Conservation (phyloP, 495 filamentous ascomycete species). For the Penicillium chermesinum region DNA sequence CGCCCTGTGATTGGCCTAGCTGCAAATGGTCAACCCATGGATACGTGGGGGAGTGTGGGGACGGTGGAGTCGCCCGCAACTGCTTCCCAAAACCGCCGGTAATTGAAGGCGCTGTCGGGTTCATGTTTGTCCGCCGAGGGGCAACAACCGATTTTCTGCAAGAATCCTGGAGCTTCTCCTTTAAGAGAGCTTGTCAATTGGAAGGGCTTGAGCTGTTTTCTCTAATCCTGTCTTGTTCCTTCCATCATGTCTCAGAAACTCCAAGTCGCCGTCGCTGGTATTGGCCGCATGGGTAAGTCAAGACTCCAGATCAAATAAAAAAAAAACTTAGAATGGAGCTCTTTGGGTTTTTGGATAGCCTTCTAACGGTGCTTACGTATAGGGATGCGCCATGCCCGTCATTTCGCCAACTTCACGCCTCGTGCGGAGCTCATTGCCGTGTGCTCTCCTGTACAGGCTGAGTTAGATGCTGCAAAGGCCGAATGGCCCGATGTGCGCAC, state of each 20-base stretch:
- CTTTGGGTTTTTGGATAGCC: neutral
- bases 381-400: conserved; percentile 40
- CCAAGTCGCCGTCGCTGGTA: conserved; percentile 42
- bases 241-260: conserved; percentile 35
- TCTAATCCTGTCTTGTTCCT: neutral
- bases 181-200: neutral
- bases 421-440: conserved; percentile 45
- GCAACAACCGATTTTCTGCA: neutral
- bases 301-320: neutral
- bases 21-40: too few relatives aligned
- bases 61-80: neutral
- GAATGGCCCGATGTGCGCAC: conserved; percentile 26
- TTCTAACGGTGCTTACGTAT: neutral
- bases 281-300: conserved; percentile 46
- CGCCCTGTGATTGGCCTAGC: too few relatives aligned
- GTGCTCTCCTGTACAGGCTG: conserved; percentile 35
- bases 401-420: conserved; percentile 39
- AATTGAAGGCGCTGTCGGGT: neutral
- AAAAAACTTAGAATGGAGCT: neutral
- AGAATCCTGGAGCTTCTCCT: too few relatives aligned
- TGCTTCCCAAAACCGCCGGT: conserved; percentile 1
- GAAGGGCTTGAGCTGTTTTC: neutral
- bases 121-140: neutral
- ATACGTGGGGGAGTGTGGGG: conserved; percentile 12
- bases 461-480: conserved; percentile 37